Evolutionary conservation across 1,284 basidiomycete species (phyloP), one percentile per base, ranked within the genome.

Genomic region (Amylostereum areolatum): DNA sequence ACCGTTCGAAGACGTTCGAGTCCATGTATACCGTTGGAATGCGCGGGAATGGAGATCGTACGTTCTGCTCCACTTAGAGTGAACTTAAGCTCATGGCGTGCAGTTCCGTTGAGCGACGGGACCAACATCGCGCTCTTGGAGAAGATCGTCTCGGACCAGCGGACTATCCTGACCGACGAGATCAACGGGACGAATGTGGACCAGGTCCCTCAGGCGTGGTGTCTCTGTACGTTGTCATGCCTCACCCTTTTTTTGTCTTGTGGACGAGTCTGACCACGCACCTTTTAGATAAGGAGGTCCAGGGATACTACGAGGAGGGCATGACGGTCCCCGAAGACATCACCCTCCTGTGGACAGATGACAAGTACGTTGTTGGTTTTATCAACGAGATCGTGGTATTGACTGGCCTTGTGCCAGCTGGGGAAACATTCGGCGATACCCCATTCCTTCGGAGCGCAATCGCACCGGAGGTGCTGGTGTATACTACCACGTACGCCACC

Each of bases 11-110:
- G 53, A 69, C 70, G 2, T 84, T 71, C 53, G 83, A 86, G 55
- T 78, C 75, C 18, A 62, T 85, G 12, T 83, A 71, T 58, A 84
- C 83, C 0, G 59, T 86, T 31, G 82, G 83, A 25, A 83, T 85
- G 82, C 70, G 82, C 48, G 83, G 83, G 1, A 73, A 74, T 46
- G 81, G 81, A 49, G 77, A 80, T 61, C 52, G 24, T 50, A 35
- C 18, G 27, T 37, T 3, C 18, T 35, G 28, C 9, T 24, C 3
- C 32, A 33, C 5, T 11, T 25, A 4, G 29, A 18, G n/a, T 29
- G 8, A 30, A 12, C 34, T 33, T 11, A 49, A 25, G 39, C 18
- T n/a, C 25, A 7, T 40, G 37, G 18, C 9, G 25, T 25, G 10
- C 46, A 82, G 80, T 78, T 46, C 79, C 80, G 2, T 65, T 83